phyloP scores from a whole-genome alignment of 768 basidiomycete species.

The Kwoniella mangroviensis region DNA sequence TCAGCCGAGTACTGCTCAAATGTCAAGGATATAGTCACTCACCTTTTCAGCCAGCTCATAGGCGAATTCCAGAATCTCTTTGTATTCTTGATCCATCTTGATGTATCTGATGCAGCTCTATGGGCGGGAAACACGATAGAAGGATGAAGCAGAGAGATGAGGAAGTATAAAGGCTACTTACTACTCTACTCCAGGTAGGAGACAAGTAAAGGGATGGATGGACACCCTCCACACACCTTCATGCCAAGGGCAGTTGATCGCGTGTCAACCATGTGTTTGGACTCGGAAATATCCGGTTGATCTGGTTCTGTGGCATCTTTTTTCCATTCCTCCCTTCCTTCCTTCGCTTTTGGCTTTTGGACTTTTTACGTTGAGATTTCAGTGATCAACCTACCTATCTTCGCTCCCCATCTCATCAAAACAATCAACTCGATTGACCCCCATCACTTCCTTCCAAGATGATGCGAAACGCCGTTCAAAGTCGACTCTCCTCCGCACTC shows the following conservation, averaged over 20 bases:
- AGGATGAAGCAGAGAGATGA: background rate
- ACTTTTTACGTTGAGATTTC: background rate
- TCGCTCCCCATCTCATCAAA: background rate
- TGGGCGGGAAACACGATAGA: background rate
- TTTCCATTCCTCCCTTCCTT: background rate
- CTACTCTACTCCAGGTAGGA: background rate
- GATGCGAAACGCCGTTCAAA: slow-evolving; percentile 27
- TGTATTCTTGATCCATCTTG: slow-evolving; percentile 26
- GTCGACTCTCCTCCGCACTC: slow-evolving; percentile 24
- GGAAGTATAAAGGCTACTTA: background rate
- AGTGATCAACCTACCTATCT: no score
- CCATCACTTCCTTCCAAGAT: slow-evolving; percentile 8
- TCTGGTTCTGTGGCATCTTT: background rate
- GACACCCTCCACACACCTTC: slow-evolving; percentile 11
- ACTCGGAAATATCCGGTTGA: background rate
- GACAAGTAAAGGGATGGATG: background rate
- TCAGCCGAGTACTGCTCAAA: background rate
- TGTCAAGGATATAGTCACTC: background rate
- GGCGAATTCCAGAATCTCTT: slow-evolving; percentile 35
- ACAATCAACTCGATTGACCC: slow-evolving; percentile 13
- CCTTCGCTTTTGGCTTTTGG: background rate
- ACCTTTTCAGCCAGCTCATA: slow-evolving; percentile 38
- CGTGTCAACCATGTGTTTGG: background rate
- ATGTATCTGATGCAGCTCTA: background rate
- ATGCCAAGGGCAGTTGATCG: background rate